Evolutionary conservation across 805 yeast genomes (phyloP).

Genomic region (Metschnikowia lunata): DNA sequence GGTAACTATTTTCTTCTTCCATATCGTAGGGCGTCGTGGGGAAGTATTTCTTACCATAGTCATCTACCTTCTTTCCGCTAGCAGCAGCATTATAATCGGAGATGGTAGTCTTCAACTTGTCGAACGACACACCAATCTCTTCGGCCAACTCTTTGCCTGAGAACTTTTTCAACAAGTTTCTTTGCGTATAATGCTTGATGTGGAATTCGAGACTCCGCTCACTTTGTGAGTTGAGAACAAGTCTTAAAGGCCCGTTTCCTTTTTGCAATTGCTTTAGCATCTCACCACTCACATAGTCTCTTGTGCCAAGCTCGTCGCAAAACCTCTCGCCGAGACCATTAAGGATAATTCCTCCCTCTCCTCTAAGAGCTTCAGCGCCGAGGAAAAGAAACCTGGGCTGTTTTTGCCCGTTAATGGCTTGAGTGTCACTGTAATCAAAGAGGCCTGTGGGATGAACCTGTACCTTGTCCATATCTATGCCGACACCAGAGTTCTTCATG

Average conservation of each 20-base stretch:
- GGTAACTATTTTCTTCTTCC: constrained; percentile 32
- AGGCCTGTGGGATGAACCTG: constrained; percentile 70
- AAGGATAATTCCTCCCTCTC: constrained; percentile 60
- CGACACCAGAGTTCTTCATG: constrained; percentile 47
- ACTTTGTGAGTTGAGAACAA: constrained; percentile 46
- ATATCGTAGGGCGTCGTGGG: constrained; percentile 44
- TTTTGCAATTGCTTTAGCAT: constrained; percentile 41
- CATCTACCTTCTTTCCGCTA: constrained; percentile 34
- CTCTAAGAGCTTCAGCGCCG: constrained; percentile 64
- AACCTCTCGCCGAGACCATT: constrained; percentile 51
- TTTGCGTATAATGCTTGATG: constrained; percentile 51
- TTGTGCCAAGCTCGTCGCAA: constrained; percentile 55
- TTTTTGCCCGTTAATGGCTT: constrained; percentile 34
- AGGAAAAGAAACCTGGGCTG: constrained; percentile 50
- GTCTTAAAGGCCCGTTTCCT: constrained; percentile 45
- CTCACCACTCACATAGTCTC: constrained; percentile 58
- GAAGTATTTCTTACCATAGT: constrained; percentile 45
- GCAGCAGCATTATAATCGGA: constrained; percentile 40
- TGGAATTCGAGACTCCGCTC: constrained; percentile 46
- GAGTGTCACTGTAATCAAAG: constrained; percentile 45
- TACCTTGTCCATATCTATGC: constrained; percentile 61
- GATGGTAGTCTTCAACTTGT: constrained; percentile 30
- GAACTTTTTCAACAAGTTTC: constrained; percentile 49
- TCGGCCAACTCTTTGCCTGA: constrained; percentile 41
- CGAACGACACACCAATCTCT: constrained; percentile 34